Evolutionary conservation across 1,284 basidiomycete species (phyloP).

Genomic region (Microstroma glucosiphilum): DNA sequence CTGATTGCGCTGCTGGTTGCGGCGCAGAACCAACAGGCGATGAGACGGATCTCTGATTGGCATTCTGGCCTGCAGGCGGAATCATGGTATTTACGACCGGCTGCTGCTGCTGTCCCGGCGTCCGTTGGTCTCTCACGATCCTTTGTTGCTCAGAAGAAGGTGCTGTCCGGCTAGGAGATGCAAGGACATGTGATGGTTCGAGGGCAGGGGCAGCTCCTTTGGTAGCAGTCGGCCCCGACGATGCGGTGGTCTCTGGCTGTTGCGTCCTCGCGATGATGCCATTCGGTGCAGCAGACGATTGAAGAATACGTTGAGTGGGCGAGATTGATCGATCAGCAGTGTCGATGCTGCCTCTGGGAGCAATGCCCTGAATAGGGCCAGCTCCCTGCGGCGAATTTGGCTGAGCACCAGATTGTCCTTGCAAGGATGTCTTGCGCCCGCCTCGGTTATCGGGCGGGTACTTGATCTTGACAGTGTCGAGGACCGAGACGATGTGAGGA

Average conservation of each 20-base stretch:
- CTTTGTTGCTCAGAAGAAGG: conserved; percentile 1
- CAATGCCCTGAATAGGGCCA: background rate
- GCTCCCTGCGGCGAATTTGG: no score
- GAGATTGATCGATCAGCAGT: background rate
- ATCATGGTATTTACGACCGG: background rate
- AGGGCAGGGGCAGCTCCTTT: no score
- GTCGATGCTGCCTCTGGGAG: background rate
- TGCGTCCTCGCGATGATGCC: background rate
- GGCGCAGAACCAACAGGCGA: background rate
- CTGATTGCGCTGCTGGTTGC: conserved; percentile 9
- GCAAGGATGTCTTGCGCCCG: conserved; percentile 4
- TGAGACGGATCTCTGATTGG: background rate
- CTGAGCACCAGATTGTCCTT: background rate
- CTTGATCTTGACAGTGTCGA: conserved; percentile 49
- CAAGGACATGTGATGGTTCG: no score
- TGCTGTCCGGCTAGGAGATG: no score
- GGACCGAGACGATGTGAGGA: conserved; percentile 71
- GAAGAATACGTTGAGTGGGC: no score
- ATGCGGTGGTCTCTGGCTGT: background rate
- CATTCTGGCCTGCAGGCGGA: background rate
- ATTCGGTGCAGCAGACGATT: no score
- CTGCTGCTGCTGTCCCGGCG: conserved; percentile 9
- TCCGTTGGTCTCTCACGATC: conserved; percentile 6
- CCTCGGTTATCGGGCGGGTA: conserved; percentile 41
- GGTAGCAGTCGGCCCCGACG: no score